These are phyloP conservation scores for Arabidopsis thaliana DNA, from an alignment of 345 rosid species.

Conservation along the genomic window TAIR10.1 NC_003075.7:14762501-14763000, in stretches of 20 bases:
- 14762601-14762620: slow-evolving; percentile 34
- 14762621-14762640: slow-evolving; percentile 20
- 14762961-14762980: slow-evolving; percentile 37
- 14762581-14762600: slow-evolving; percentile 18
- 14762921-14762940: slow-evolving; percentile 42
- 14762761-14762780: slow-evolving; percentile 26
- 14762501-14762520: background rate
- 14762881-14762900: slow-evolving; percentile 6
- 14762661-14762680: slow-evolving; percentile 17
- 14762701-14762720: slow-evolving; percentile 40
- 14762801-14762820: slow-evolving; percentile 22
- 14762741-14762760: slow-evolving; percentile 28
- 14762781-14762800: slow-evolving; percentile 31
- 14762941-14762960: slow-evolving; percentile 33
- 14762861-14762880: slow-evolving; percentile 33
- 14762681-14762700: slow-evolving; percentile 38
- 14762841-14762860: background rate
- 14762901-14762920: slow-evolving; percentile 19
- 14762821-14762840: slow-evolving; percentile 32
- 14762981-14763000: slow-evolving; percentile 47
- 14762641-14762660: slow-evolving; percentile 26
- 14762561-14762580: slow-evolving; percentile 12
- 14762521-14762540: background rate
- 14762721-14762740: slow-evolving; percentile 48
- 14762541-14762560: slow-evolving; percentile 8